Evolutionary conservation across 192 early-diverging fungal genomes (phyloP).

Genomic region (Coemansia sp.): DNA sequence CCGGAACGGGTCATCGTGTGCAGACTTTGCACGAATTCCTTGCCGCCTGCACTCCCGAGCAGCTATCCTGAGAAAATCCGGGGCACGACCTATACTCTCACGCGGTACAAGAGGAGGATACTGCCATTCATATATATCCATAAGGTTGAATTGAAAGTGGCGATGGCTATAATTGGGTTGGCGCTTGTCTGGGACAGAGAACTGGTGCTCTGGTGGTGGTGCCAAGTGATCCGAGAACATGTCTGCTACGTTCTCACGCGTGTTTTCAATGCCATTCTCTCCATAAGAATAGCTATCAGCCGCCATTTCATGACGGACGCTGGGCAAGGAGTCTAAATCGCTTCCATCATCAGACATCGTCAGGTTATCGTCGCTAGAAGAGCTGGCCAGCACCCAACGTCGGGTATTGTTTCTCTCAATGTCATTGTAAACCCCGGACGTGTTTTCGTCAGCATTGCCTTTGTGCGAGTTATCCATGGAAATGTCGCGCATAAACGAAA

Average conservation of each 20-base stretch:
- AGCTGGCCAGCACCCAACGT: conserved; percentile 20
- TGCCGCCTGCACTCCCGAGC: conserved; percentile 42
- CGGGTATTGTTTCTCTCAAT: neutral
- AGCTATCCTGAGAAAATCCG: conserved; percentile 38
- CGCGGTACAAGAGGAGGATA: conserved; percentile 28
- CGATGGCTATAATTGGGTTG: neutral
- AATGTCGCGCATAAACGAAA: conserved; percentile 50
- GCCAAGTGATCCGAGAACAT: conserved; percentile 21
- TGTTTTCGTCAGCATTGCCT: conserved; percentile 18
- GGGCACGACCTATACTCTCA: conserved; percentile 19
- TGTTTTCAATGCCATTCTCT: no score
- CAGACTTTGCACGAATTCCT: conserved; percentile 20
- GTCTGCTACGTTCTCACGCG: neutral
- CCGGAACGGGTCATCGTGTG: conserved; percentile 27
- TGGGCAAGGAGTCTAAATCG: neutral
- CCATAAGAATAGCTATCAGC: no score
- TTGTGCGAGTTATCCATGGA: conserved; percentile 14
- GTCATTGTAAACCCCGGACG: conserved; percentile 2
- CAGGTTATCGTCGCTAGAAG: conserved; percentile 12
- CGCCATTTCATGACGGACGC: neutral
- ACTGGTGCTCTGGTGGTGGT: neutral
- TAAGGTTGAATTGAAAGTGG: conserved; percentile 38
- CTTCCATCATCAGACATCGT: neutral
- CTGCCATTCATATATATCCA: conserved; percentile 50
- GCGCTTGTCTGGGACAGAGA: neutral